Base-by-base conservation (phyloP, 2,329 filamentous ascomycete genomes). In the Eurotiales sp. region DNA sequence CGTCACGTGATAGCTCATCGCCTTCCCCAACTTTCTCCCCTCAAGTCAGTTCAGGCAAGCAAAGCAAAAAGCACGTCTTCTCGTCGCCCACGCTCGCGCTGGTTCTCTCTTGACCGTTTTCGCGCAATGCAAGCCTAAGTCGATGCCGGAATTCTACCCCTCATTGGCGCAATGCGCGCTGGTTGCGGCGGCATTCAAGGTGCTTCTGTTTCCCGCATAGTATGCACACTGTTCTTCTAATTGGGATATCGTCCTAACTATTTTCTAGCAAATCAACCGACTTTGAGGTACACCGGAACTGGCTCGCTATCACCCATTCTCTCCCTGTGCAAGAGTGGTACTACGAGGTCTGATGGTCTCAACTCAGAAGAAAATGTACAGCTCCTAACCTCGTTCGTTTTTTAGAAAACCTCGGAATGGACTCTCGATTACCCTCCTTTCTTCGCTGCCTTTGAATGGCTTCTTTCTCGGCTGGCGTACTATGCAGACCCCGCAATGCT, bases 381-480 rank as follows among this genome's bases (percentile, higher is more conserved):
- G 22, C 21, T 45, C 23, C 27, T 45, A 25, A 37, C 21, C 27
- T 21, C 15, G 12, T 27, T 17, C 23, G 15, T 41, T n/a, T 40
- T 21, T 43, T 21, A 85, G 78, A 87, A 91, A 74, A 96, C 91
- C 2, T 99, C 93, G 53, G 90, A 97, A 89, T 99, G 93, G 93
- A 99, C 93, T 0, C 85, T 99, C 64, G 93, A 99, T 74, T 99
- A 99, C 68, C 93, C 93, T 27, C 93, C 93, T 7, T 96, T 97
- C 74, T 99, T 99, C 66, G 93, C 93, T 60, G 91, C 88, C 68
- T 96, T 97, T 73, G 93, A 99, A 78, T 97, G 90, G 90, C 68
- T 84, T 40, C 79, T 99, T 62, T 93, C 92, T 42, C 88, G 93
- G 62, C 76, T 84, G 52, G 93, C 91, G 22, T 81, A 77, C 58